Conservation (phyloP, 345 rosid species). For the Arabidopsis suecica region DNA sequence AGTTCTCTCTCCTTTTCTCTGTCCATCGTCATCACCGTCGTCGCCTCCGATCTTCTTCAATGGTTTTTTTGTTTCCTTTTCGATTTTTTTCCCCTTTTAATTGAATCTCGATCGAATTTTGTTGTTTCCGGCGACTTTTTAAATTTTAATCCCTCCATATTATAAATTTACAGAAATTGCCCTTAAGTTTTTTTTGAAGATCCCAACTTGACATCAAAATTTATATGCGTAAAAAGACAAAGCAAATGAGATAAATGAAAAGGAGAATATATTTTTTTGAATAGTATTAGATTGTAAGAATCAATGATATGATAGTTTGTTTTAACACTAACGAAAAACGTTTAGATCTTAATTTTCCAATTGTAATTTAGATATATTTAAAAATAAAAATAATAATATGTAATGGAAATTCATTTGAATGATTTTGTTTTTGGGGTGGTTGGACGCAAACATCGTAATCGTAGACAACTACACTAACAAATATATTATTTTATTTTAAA, state of each 20-base stretch:
- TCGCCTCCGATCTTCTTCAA: slow-evolving; percentile 36
- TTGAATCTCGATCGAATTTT: slow-evolving; percentile 50
- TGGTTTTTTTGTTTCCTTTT: slow-evolving; percentile 6
- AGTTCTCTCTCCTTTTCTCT: slow-evolving; percentile 99
- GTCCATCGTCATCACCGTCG: slow-evolving; percentile 90
- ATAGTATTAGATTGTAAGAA: neutral
- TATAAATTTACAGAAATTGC: neutral
- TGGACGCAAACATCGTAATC: neutral
- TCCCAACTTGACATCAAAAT: neutral
- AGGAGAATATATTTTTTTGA: neutral
- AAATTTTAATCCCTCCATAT: slow-evolving; percentile 31
- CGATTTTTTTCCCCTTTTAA: slow-evolving; percentile 24
- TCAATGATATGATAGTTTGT: too few species aligned
- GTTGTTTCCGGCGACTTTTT: slow-evolving; percentile 45
- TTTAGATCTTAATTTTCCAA: too few species aligned
- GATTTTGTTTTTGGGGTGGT: neutral
- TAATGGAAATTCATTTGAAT: too few species aligned
- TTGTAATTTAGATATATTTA: too few species aligned
- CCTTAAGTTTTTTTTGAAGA: slow-evolving; percentile 4
- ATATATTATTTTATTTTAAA: too few species aligned
- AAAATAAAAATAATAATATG: too few species aligned
- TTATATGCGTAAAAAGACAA: neutral
- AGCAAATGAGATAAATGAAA: neutral
- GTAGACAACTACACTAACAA: neutral
- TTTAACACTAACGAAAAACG: too few species aligned